phyloP scores from a whole-genome alignment of 2,329 filamentous ascomycete species.

The Monosporascus sp. region DNA sequence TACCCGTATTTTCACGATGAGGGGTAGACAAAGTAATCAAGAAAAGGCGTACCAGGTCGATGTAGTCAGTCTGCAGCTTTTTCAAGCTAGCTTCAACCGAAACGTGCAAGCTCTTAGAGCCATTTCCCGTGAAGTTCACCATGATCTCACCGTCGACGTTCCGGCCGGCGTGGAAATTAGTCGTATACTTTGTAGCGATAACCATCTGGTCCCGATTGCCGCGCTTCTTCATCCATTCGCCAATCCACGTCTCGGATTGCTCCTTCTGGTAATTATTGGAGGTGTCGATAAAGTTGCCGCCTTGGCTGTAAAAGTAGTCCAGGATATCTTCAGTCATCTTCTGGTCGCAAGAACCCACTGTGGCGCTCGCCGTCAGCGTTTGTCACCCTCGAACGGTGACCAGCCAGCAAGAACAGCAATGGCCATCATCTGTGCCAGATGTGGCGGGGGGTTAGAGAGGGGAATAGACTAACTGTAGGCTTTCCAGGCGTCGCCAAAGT shows the following conservation, averaged over 20 bases:
- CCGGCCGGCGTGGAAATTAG: constrained; percentile 33
- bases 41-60: constrained; percentile 29
- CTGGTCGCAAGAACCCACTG: constrained; percentile 49
- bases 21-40: too few species aligned
- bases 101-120: constrained; percentile 49
- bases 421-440: too few species aligned
- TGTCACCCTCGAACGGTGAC: too few species aligned
- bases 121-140: constrained; percentile 51
- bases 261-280: constrained; percentile 54
- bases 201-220: constrained; percentile 49
- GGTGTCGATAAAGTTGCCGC: constrained; percentile 67
- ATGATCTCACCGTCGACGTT: too few species aligned
- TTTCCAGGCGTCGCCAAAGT: constrained; percentile 42
- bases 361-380: too few species aligned
- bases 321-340: constrained; percentile 50
- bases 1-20: too few species aligned
- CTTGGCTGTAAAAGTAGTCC: constrained; percentile 49
- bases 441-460: too few species aligned
- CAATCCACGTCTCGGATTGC: constrained; percentile 52
- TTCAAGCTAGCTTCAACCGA: constrained; percentile 49
- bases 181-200: constrained; percentile 52
- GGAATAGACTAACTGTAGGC: constrained; percentile 12
- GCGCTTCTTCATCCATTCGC: constrained; percentile 50
- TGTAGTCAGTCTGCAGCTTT: constrained; percentile 56
- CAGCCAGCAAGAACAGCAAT: too few species aligned